Evolutionary conservation across 2,329 filamentous ascomycete genomes (phyloP), one percentile per base, ranked within the genome.

Genomic region (Septoria petroselini): DNA sequence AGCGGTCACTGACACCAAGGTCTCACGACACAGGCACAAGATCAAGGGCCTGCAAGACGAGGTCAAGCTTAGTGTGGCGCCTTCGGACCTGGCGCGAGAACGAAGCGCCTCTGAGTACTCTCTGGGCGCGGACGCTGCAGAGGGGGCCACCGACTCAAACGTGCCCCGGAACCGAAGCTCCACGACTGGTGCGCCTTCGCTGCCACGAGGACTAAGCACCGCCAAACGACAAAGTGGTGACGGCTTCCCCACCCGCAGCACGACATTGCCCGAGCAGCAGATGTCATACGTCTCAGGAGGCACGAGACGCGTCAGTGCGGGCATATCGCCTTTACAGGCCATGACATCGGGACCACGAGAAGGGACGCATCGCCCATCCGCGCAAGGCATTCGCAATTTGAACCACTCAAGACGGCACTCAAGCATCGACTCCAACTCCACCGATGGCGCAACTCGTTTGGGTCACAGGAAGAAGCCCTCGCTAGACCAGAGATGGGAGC

Each of bases 31-130:
- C 12, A 43, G 41, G 43, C 89, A 96, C 70, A 95, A 93, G 70
- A 91, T 97, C 68, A 95, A 95, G 70, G 76, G 82, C 3, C 78
- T 97, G 56, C 91, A 97, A 66, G 88, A 95, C 63, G 89, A 96
- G 68, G 84, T 93, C 34, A 85, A 80, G 56, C 78, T 79, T 37
- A 70, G 81, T 71, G 62, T 82, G 71, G 71, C 65, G 35, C 55
- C 57, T 14, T 12, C 27, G 14, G 51, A 64, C 61, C 49, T 66
- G 58, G 51, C 65, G 33, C 38, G 44, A 43, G 51, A 64, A 59
- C 59, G 54, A 8, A 68, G 63, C 66, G 52, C 65, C 4, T 71
- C 73, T 1, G 67, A 70, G 37, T 72, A 72, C 48, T 73, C 73
- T 21, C 68, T 63, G n/a, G 64, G 61, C 14, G 58, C 52, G 18